Conservation (phyloP, 371 early-diverging fungal genomes). For the Rhizopus arrhizus region DNA sequence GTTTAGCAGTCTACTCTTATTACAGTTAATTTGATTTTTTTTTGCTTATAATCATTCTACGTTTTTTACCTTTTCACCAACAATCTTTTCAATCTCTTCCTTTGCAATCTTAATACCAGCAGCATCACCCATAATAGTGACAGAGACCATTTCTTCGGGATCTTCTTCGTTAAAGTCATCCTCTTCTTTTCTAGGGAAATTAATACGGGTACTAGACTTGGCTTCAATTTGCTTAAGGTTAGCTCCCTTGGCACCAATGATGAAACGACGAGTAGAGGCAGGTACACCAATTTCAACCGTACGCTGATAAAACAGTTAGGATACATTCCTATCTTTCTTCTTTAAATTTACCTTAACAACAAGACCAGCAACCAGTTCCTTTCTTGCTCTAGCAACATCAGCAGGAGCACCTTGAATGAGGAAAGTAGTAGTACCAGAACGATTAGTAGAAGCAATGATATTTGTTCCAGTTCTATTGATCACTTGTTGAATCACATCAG, state of each 20-base stretch:
- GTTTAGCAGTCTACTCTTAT: slow-evolving; percentile 52
- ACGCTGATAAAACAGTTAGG: slow-evolving; percentile 32
- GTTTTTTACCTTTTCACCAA: slow-evolving; percentile 67
- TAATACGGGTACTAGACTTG: slow-evolving; percentile 79
- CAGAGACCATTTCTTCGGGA: slow-evolving; percentile 58
- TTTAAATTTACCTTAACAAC: slow-evolving; percentile 67
- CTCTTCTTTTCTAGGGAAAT: slow-evolving; percentile 66
- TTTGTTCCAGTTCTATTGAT: slow-evolving; percentile 73
- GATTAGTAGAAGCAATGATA: slow-evolving; percentile 85
- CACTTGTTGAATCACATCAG: slow-evolving; percentile 75
- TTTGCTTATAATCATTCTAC: background rate
- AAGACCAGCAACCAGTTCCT: slow-evolving; percentile 74
- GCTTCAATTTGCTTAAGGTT: slow-evolving; percentile 75
- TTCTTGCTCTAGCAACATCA: slow-evolving; percentile 78
- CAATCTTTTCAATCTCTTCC: slow-evolving; percentile 82
- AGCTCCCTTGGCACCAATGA: slow-evolving; percentile 85
- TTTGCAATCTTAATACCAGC: slow-evolving; percentile 84
- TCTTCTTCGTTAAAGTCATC: slow-evolving; percentile 50
- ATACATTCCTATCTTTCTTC: background rate
- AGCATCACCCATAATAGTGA: slow-evolving; percentile 85
- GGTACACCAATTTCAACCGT: slow-evolving; percentile 74
- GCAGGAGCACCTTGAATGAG: slow-evolving; percentile 81
- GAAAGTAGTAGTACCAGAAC: slow-evolving; percentile 79
- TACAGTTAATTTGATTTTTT: background rate
- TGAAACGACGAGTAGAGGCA: slow-evolving; percentile 74